These are phyloP conservation scores for Nakaseomyces sp. DNA, from an alignment of 1,139 yeast genomes.

Conservation along the genomic window DNA sequence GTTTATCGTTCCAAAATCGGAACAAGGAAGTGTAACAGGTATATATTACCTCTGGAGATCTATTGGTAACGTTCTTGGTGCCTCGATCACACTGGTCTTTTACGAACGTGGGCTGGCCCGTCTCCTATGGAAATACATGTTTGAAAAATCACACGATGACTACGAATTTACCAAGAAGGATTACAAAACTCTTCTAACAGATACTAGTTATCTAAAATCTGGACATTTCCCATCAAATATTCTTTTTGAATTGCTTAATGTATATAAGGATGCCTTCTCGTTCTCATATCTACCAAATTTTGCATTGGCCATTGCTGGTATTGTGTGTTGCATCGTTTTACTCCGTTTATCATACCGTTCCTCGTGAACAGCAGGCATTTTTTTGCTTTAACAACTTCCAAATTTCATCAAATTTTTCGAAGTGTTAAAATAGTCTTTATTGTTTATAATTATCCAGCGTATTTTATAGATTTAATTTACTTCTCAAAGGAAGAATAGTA, in stretches of 20 bases:
- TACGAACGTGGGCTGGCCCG: conserved; percentile 31
- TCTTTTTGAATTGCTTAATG: conserved; percentile 16
- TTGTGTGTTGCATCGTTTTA: conserved; percentile 8
- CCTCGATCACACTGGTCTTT: conserved; percentile 36
- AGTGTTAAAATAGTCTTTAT: background rate
- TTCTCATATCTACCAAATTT: conserved; percentile 27
- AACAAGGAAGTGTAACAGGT: conserved; percentile 33
- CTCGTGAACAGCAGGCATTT: too few species aligned
- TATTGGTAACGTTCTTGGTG: conserved; percentile 41
- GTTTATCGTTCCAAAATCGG: conserved; percentile 27
- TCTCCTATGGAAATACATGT: conserved; percentile 31
- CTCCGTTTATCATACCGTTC: background rate
- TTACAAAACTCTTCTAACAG: conserved; percentile 27
- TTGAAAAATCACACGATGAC: conserved; percentile 13
- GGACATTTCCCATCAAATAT: conserved; percentile 27
- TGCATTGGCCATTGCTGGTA: conserved; percentile 16
- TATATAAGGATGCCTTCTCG: conserved; percentile 25
- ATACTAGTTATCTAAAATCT: conserved; percentile 32
- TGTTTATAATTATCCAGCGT: background rate
- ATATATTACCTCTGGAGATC: conserved; percentile 40
- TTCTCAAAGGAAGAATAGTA: conserved; percentile 11
- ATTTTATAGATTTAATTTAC: background rate
- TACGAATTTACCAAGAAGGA: conserved; percentile 18
- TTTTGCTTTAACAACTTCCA: too few species aligned
- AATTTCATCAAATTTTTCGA: too few species aligned